A percentile compares a stretch with the other conserved stretches of the same genome.
Evolutionary conservation across 441 rosid genomes (phyloP).

Genomic region (Dalechampia spathulata): DNA sequence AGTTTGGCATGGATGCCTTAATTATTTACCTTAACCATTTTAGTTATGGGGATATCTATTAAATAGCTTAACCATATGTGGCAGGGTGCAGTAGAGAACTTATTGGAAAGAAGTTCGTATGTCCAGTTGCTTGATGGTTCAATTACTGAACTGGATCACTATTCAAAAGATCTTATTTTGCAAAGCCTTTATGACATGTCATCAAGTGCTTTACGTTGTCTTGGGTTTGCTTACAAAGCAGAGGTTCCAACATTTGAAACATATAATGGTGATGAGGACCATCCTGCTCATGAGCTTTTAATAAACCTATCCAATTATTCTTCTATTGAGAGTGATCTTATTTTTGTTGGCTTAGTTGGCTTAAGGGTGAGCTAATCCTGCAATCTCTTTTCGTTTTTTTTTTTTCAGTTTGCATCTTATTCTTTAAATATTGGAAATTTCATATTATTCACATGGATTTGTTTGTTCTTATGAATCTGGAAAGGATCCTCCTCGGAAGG

Average conservation of each 20-base stretch:
- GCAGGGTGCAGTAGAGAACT: slow-evolving; percentile 92
- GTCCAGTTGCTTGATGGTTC: slow-evolving; percentile 80
- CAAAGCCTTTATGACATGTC: slow-evolving; percentile 69
- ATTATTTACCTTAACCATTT: too few species aligned
- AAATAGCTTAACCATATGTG: too few species aligned
- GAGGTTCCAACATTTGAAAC: slow-evolving; percentile 56
- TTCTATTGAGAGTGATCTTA: slow-evolving; percentile 68
- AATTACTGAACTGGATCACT: slow-evolving; percentile 47
- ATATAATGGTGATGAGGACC: slow-evolving; percentile 87
- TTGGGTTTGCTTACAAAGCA: slow-evolving; percentile 78
- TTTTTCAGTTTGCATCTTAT: background rate
- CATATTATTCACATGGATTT: background rate
- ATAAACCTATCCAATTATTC: slow-evolving; percentile 72
- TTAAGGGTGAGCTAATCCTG: slow-evolving; percentile 82
- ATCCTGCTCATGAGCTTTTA: slow-evolving; percentile 77
- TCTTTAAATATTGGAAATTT: background rate
- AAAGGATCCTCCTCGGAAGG: slow-evolving; percentile 97
- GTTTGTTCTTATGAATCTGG: slow-evolving; percentile 5
- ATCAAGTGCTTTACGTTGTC: slow-evolving; percentile 58
- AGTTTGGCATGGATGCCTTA: too few species aligned
- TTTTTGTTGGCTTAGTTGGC: slow-evolving; percentile 80
- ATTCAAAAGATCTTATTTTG: slow-evolving; percentile 48
- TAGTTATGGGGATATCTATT: too few species aligned
- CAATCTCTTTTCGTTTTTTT: background rate
- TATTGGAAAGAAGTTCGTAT: slow-evolving; percentile 72